These are phyloP conservation scores for Ustilago cynodontis DNA, from an alignment of 1,284 basidiomycete species.

Conservation along the genomic window DNA sequence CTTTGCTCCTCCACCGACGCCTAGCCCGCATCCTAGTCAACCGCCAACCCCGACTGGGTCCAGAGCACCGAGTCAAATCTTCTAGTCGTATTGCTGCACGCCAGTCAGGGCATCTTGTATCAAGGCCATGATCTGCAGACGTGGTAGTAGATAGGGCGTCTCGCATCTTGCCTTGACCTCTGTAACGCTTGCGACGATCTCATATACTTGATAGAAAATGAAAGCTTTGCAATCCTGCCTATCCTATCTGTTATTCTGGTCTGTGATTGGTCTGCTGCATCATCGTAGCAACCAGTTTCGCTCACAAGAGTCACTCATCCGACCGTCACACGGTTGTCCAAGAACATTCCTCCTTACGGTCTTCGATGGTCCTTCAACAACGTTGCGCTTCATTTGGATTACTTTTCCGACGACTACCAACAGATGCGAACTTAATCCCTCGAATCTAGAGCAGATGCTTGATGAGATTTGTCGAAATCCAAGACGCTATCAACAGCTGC, in stretches of 20 bases:
- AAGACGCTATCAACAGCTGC: no score
- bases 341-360: not conserved
- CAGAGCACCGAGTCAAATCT: slow-evolving; percentile 30
- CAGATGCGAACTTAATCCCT: no score
- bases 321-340: no score
- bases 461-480: no score
- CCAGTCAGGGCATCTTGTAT: not conserved
- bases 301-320: not conserved
- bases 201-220: not conserved
- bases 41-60: slow-evolving; percentile 57
- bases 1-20: slow-evolving; percentile 40
- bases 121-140: not conserved
- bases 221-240: not conserved
- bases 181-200: not conserved
- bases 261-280: not conserved
- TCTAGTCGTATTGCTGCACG: not conserved
- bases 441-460: no score
- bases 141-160: no score
- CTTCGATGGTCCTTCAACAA: no score
- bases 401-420: no score
- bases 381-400: no score
- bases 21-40: slow-evolving; percentile 50
- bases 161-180: no score
- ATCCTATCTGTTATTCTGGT: not conserved
- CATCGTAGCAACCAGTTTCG: not conserved